Evolutionary conservation across 371 early-diverging fungal genomes (phyloP).

Genomic region (Mortierella sp.): DNA sequence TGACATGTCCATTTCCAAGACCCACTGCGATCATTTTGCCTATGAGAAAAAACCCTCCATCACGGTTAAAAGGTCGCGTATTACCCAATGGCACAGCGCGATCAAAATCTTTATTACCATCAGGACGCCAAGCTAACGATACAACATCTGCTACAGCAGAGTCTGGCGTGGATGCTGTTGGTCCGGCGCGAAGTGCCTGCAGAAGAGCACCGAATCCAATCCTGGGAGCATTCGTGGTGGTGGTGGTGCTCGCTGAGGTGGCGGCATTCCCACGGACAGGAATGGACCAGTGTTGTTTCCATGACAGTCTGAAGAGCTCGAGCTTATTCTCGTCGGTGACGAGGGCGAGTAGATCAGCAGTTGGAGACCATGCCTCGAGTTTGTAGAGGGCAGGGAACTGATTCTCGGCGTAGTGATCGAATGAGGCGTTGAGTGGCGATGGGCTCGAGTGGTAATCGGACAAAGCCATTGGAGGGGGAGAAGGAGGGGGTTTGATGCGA

Average conservation of each 20-base stretch:
- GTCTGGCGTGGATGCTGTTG: background rate
- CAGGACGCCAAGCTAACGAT: constrained; percentile 46
- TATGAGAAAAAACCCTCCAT: background rate
- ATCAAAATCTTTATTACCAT: constrained; percentile 10
- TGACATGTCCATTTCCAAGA: constrained; percentile 25
- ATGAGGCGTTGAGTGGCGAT: too few relatives aligned
- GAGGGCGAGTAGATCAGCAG: constrained; percentile 42
- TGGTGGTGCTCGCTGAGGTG: background rate
- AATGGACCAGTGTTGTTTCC: constrained; percentile 43
- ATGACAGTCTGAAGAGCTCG: constrained; percentile 41
- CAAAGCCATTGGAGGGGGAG: too few relatives aligned
- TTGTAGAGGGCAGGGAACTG: constrained; percentile 16
- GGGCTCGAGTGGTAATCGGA: too few relatives aligned
- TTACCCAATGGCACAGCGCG: background rate
- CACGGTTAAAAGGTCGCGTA: background rate
- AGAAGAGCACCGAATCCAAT: background rate
- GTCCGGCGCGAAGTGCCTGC: background rate
- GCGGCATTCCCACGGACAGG: constrained; percentile 2
- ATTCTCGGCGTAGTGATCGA: too few relatives aligned
- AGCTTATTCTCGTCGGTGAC: constrained; percentile 38
- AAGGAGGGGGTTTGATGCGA: too few relatives aligned
- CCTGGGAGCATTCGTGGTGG: background rate
- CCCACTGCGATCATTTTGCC: constrained; percentile 50
- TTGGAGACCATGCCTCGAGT: constrained; percentile 43
- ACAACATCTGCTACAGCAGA: constrained; percentile 9